phyloP scores from a whole-genome alignment of 441 rosid genomes.

The Raphanus hybrid region DNA sequence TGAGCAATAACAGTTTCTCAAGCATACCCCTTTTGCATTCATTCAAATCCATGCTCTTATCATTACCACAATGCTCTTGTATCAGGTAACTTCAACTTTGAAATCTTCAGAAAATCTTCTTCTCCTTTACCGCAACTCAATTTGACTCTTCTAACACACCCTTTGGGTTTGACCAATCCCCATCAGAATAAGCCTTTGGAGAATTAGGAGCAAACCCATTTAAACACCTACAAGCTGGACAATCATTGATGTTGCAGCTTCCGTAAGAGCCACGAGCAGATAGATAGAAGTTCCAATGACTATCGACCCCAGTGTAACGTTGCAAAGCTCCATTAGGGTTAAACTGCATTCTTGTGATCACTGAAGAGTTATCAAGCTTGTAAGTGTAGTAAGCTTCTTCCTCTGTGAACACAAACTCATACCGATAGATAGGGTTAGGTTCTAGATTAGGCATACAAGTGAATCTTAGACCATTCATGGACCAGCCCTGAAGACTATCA shows the following conservation, averaged over 20 bases:
- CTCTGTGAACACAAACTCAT: conserved; percentile 33
- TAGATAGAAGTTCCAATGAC: conserved; percentile 50
- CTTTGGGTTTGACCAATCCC: conserved; percentile 55
- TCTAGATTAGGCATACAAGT: conserved; percentile 59
- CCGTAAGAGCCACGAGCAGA: conserved; percentile 61
- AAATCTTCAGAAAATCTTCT: conserved; percentile 64
- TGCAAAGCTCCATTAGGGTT: conserved; percentile 36
- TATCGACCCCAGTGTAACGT: conserved; percentile 55
- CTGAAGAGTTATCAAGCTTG: conserved; percentile 39
- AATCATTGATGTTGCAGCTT: conserved; percentile 52
- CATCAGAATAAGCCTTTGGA: conserved; percentile 49
- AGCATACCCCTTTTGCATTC: conserved; percentile 56
- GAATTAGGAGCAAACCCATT: conserved; percentile 69
- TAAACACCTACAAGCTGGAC: conserved; percentile 49
- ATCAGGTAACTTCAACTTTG: conserved; percentile 59
- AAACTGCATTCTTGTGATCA: conserved; percentile 42
- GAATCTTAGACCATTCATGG: conserved; percentile 66
- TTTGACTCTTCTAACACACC: conserved; percentile 49
- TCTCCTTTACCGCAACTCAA: conserved; percentile 42
- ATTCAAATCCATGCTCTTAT: conserved; percentile 54
- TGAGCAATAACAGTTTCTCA: conserved; percentile 63
- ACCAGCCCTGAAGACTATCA: conserved; percentile 57
- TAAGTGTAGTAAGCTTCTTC: conserved; percentile 40
- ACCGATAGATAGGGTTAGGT: conserved; percentile 36
- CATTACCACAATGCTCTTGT: conserved; percentile 47